phyloP scores from a whole-genome alignment of 2,329 filamentous ascomycete species.

The Diaporthe amygdali region DNA sequence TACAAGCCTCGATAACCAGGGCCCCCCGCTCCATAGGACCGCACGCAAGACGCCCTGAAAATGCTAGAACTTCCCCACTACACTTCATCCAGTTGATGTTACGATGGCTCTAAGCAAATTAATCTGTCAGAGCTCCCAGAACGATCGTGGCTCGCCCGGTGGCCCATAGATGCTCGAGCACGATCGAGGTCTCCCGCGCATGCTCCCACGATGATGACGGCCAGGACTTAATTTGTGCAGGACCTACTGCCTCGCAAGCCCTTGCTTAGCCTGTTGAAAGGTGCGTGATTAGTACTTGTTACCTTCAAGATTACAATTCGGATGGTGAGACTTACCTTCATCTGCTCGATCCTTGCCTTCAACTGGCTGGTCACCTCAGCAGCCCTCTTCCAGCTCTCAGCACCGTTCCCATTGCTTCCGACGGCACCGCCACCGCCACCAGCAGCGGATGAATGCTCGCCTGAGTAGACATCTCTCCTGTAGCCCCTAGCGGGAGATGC shows the following conservation, averaged over 20 bases:
- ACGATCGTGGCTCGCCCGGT: conserved; percentile 6
- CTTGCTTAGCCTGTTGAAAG: conserved; percentile 23
- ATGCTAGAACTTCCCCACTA: conserved; percentile 5
- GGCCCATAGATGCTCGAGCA: conserved; percentile 7
- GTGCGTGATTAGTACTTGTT: neutral
- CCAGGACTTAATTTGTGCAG: conserved; percentile 21
- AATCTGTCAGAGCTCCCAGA: conserved; percentile 12
- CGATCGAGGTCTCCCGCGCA: neutral
- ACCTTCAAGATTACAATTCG: neutral
- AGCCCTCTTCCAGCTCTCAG: conserved; percentile 95
- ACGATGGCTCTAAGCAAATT: neutral
- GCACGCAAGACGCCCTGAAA: conserved; percentile 18
- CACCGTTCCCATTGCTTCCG: conserved; percentile 53
- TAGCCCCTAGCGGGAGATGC: conserved; percentile 65
- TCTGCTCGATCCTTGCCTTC: conserved; percentile 97
- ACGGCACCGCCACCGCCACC: conserved; percentile 26
- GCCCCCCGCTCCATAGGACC: neutral
- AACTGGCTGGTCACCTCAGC: conserved; percentile 97
- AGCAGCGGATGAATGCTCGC: conserved; percentile 29
- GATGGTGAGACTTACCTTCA: conserved; percentile 69
- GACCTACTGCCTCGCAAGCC: conserved; percentile 28
- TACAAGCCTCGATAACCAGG: neutral
- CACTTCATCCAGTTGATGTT: neutral
- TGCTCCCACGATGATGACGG: conserved; percentile 11
- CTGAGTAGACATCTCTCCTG: conserved; percentile 40